Percentiles rank a stretch among this genome's conserved stretches.
Evolutionary conservation across 306 rosid genomes (phyloP).

Genomic region (Pterocarpus macrocarpus): DNA sequence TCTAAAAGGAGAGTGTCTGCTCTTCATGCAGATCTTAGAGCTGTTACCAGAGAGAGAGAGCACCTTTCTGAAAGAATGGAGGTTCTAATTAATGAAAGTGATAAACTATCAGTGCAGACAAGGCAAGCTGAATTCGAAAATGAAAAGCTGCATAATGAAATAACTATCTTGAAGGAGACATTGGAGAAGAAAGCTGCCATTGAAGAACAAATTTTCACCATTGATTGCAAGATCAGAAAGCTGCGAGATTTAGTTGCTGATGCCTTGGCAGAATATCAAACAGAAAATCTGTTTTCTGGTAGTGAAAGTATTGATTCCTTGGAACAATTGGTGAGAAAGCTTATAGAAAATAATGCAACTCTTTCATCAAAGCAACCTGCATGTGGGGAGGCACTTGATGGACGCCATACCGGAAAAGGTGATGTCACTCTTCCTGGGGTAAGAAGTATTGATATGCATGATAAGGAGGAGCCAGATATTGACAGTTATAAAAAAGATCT

Average conservation of each 20-base stretch:
- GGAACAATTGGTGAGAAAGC: conserved; percentile 72
- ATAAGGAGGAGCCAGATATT: conserved; percentile 51
- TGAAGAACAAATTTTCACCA: conserved; percentile 57
- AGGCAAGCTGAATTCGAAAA: conserved; percentile 69
- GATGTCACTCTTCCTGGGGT: conserved; percentile 49
- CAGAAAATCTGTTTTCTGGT: conserved; percentile 59
- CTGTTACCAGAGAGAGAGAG: conserved; percentile 62
- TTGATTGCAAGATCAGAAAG: conserved; percentile 64
- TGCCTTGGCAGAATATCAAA: conserved; percentile 64
- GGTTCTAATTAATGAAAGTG: conserved; percentile 59
- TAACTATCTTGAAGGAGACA: background rate
- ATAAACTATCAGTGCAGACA: conserved; percentile 57
- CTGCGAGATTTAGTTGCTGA: conserved; percentile 69
- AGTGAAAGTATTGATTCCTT: conserved; percentile 67
- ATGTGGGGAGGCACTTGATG: conserved; percentile 47
- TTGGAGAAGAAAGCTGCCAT: conserved; percentile 57
- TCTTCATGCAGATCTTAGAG: conserved; percentile 66
- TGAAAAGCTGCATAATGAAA: background rate
- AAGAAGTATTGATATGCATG: conserved; percentile 52
- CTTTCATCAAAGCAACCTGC: conserved; percentile 54
- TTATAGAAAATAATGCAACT: conserved; percentile 63
- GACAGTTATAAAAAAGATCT: conserved; percentile 71
- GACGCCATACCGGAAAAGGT: conserved; percentile 46
- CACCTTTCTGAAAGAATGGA: conserved; percentile 71
- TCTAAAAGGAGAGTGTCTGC: conserved; percentile 66